A percentile compares a stretch with the other conserved stretches of the same genome.
Evolutionary conservation across 1,284 basidiomycete genomes (phyloP).

Genomic region (Apiotrichum porosum): DNA sequence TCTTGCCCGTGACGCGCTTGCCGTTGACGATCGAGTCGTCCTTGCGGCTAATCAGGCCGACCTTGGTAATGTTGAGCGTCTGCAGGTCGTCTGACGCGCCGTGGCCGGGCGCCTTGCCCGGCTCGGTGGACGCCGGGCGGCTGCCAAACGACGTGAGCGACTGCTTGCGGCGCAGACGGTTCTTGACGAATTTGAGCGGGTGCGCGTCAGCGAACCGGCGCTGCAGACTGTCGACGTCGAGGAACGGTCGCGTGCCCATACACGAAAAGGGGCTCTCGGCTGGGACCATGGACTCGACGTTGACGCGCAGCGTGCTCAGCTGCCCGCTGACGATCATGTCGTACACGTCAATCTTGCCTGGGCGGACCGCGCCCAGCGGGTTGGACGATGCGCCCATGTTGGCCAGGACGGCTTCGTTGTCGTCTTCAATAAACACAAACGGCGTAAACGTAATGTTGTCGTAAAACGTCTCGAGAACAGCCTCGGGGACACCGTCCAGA

Average conservation of each 20-base stretch:
- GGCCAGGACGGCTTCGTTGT: constrained; percentile 15
- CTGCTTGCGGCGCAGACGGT: constrained; percentile 18
- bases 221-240: constrained; percentile 67
- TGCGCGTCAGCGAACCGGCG: constrained; percentile 65
- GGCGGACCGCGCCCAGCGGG: not conserved
- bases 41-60: constrained; percentile 76
- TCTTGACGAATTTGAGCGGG: constrained; percentile 56
- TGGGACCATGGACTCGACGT: constrained; percentile 63
- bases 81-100: constrained; percentile 31
- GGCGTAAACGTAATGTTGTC: constrained; percentile 94
- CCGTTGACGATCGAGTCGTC: constrained; percentile 73
- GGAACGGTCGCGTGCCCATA: constrained; percentile 63
- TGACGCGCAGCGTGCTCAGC: constrained; percentile 68
- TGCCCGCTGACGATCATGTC: constrained; percentile 76
- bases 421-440: constrained; percentile 73
- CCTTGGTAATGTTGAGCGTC: constrained; percentile 71
- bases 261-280: constrained; percentile 68
- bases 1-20: constrained; percentile 68
- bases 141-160: constrained; percentile 1
- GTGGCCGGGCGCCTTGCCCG: not conserved
- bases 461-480: constrained; percentile 88
- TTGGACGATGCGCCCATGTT: constrained; percentile 1
- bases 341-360: constrained; percentile 80
- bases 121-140: not conserved
- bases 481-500: constrained; percentile 74